Evolutionary conservation across 2,329 filamentous ascomycete species (phyloP), one percentile per base, ranked within the genome.

Genomic region (Fusarium praegraminearum): DNA sequence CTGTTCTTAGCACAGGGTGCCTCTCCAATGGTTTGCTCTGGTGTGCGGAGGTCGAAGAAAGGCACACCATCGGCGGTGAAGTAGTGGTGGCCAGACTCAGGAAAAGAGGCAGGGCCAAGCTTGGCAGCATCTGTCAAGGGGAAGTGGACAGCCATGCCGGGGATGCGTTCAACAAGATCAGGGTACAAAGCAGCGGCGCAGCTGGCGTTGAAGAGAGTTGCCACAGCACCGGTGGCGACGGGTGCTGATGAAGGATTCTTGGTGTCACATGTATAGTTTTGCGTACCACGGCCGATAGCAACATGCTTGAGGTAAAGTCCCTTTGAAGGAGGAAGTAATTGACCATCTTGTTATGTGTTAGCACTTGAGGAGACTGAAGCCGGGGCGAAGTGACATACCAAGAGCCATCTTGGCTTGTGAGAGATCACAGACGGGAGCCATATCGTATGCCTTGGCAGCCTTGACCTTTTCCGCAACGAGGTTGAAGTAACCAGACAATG

Each of bases 221-320:
- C 95, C 0, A 93, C 77, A 56, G 95, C 95, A 68, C 95, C 95
- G 51, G 84, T 80, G 20, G 90, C 84, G 12, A 83, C 84, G 16
- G 95, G 94, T 0, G 81, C 81, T 1, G 88, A 86, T 5, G 86
- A 86, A 3, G 87, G 77, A 72, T 91, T 87, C 67, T 80, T 80
- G 56, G 85, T 82, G 62, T 87, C 83, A 84, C 95, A 98, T 53
- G 93, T 97, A 84, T 98, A 98, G 86, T 98, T 98, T 82, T 98
- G 90, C 10, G 92, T 96, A 64, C 95, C 95, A 45, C 93, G 90
- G 75, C 95, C 95, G 67, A 98, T 84, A 76, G 91, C 93, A 57
- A 98, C 91, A 80, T 97, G 93, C 76, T 88, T 86, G 52, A 97
- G 84, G 5, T 77, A 82, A 32, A 93, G 83, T 58, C 90, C 91